Base-by-base conservation (phyloP, 108 stramenopile genomes). In the Cylindrotheca closterium region DNA sequence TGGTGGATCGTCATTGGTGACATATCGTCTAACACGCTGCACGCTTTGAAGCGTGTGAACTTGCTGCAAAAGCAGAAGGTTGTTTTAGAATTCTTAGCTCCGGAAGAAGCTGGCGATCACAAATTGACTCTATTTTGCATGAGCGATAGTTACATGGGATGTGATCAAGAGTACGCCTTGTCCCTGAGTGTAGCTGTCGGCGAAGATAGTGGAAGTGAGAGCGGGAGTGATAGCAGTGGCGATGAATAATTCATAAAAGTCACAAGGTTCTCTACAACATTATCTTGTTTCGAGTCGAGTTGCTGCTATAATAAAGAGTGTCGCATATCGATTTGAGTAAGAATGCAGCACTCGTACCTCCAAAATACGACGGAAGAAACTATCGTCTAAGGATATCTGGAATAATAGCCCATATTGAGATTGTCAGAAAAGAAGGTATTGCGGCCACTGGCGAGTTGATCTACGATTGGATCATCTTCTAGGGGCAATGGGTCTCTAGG, bases 1-100 rank as follows among this genome's bases (percentile, higher is more conserved):
- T 99, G 96, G 95, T 99, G 98, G 98, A 63, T 98, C 32, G 92
- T 98, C 18, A 81, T 99, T 46, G 97, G 96, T 24, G 92, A 98
- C 75, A 79, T 82, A 18, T 79, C 81, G 54, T 83, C 79, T 23
- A 98, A 99, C 73, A 74, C 86, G 32, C 68, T 99, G 10, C 67
- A 94, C 29, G 87, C 93, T 30, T 81, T 99, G 76, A 99, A 99
- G 81, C 83, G 97, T 46, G 83, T 97, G 23, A 94, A 79, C 45
- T 67, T 97, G 58, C 59, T 69, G 47, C 73, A 71, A 25, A 82
- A 74, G 37, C 85, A 83, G 56, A 82, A 82, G 46, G 77, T 94
- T 15, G 71, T 73, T 66, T 75, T 99, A 42, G 90, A 94, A 46
- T 96, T 97, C 73, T 73, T 92, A 33, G 97, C 97, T n/a, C 98